Base-by-base conservation (phyloP, 164 flowering plant species). In the Vitis cinerea region DNA sequence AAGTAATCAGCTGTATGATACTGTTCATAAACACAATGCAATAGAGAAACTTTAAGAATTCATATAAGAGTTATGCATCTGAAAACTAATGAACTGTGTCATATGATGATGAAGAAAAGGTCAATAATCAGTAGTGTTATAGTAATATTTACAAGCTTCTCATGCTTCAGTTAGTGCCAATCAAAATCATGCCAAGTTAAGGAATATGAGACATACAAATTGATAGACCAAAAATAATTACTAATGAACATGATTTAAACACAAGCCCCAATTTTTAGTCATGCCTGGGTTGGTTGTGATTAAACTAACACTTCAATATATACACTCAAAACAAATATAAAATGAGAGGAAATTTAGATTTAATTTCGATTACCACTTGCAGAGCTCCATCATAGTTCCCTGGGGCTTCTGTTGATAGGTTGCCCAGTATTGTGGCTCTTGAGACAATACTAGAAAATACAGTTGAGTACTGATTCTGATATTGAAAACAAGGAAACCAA, bases 391-490 rank as follows among this genome's bases (percentile, higher is more conserved):
- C 59, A 4, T 27, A n/a, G 13, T 27, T 63, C 14, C 65, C 50
- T n/a, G 30, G 37, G 11, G 51, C 29, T 14, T 68, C 74, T 0
- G 60, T 10, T 12, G 67, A 69, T 13, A 74, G 9, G 17, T 63
- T 37, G 64, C 69, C 77, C 1, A 81, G 60, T 1, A 67, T 10
- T 13, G 51, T 12, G 16, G 80, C 74, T 55, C 72, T 72, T 16
- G 84, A 71, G 15, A 81, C 75, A 56, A 81, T 69, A 15, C 66
- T 68, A 23, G 63, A 54, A 23, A 81, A 81, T n/a, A 50, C 37
- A 1, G 1, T 3, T 0, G 78, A 61, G 80, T 82, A 81, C 0
- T 64, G 65, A 2, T 67, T 60, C 84, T 81, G 69, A 59, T 52
- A 10, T 52, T 70, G 27, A 14, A 37, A 23, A 49, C 6, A 30